Evolutionary conservation across 805 yeast species (phyloP).

Genomic region (Saccharomycopsis guyanensis): DNA sequence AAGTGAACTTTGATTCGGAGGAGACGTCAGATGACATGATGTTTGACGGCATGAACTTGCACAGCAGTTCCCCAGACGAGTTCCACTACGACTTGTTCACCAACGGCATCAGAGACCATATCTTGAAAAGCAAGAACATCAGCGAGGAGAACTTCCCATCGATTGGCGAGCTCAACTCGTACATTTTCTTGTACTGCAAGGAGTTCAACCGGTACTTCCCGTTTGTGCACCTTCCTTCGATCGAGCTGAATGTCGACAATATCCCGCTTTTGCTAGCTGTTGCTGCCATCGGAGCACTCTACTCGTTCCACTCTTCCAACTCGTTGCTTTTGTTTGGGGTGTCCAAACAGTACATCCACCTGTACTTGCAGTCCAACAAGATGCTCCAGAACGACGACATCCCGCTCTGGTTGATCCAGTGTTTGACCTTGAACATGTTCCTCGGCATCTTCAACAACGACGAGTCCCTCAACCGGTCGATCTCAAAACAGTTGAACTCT

Average conservation of each 20-base stretch:
- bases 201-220: slow-evolving; percentile 81
- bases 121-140: slow-evolving; percentile 47
- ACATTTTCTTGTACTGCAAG: slow-evolving; percentile 62
- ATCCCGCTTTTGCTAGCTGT: slow-evolving; percentile 67
- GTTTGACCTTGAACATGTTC: slow-evolving; percentile 70
- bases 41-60: too few relatives aligned
- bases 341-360: slow-evolving; percentile 58
- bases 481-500: slow-evolving; percentile 74
- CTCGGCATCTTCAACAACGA: slow-evolving; percentile 74
- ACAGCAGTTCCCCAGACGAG: slow-evolving; percentile 8
- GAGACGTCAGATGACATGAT: too few relatives aligned
- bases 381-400: slow-evolving; percentile 45
- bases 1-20: slow-evolving; percentile 2
- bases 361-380: slow-evolving; percentile 46
- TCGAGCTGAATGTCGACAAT: slow-evolving; percentile 42
- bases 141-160: slow-evolving; percentile 61
- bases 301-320: slow-evolving; percentile 70
- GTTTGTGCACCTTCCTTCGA: slow-evolving; percentile 68
- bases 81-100: slow-evolving; percentile 18
- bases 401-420: slow-evolving; percentile 83
- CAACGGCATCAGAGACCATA: slow-evolving; percentile 28
- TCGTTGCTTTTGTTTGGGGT: slow-evolving; percentile 65
- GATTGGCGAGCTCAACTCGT: slow-evolving; percentile 66
- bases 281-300: slow-evolving; percentile 85
- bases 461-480: slow-evolving; percentile 54